Conservation (phyloP, 441 rosid species). For the Euphorbia celastroides region DNA sequence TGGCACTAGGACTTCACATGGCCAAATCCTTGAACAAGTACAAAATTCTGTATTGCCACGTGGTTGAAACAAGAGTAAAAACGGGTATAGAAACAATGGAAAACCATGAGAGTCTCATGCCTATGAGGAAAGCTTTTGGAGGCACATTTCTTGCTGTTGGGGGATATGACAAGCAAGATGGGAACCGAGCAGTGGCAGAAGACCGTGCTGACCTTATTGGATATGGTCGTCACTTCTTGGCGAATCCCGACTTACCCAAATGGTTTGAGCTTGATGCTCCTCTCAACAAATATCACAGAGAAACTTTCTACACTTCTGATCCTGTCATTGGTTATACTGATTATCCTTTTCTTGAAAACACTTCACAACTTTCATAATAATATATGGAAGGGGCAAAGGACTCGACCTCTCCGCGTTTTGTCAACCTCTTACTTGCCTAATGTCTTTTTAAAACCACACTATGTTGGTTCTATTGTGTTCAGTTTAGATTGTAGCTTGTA, state of each 20-base stretch:
- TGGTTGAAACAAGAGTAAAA: constrained; percentile 38
- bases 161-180: constrained; percentile 32
- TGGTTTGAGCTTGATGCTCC: constrained; percentile 33
- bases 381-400: no score
- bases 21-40: constrained; percentile 31
- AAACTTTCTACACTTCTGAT: constrained; percentile 29
- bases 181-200: constrained; percentile 27
- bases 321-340: constrained; percentile 36
- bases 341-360: constrained; percentile 31
- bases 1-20: constrained; percentile 58
- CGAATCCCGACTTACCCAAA: constrained; percentile 33
- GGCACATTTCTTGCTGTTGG: constrained; percentile 31
- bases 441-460: no score
- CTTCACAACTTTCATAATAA: not conserved
- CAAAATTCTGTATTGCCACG: constrained; percentile 35
- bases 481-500: no score
- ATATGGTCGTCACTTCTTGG: constrained; percentile 31
- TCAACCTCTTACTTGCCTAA: no score
- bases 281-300: constrained; percentile 26
- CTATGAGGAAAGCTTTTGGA: constrained; percentile 33
- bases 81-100: constrained; percentile 7
- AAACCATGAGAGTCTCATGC: constrained; percentile 23
- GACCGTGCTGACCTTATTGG: constrained; percentile 26
- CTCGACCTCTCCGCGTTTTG: no score
- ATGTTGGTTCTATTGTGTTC: no score